These are phyloP conservation scores for Fusarium dlaminii DNA, from an alignment of 2,329 filamentous ascomycete species.

Conservation along the genomic window DNA sequence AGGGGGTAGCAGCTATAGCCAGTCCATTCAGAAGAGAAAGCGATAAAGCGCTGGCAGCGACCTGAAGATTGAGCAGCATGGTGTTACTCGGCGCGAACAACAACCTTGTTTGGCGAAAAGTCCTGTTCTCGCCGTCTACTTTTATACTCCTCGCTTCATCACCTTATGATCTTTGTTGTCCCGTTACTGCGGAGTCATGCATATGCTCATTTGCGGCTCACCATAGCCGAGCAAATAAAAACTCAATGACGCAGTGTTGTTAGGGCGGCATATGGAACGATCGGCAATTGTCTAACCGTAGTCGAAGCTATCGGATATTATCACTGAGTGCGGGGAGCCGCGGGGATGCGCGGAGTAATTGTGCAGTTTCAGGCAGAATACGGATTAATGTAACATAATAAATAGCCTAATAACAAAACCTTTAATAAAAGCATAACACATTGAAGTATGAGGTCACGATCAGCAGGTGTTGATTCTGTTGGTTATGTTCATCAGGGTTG, in stretches of 20 bases:
- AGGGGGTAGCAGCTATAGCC: neutral
- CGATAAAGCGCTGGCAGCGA: neutral
- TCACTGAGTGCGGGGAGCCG: neutral
- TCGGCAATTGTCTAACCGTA: neutral
- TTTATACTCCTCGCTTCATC: neutral
- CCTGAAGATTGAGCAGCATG: neutral
- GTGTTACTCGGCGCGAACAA: accelerated
- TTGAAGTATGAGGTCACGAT: neutral
- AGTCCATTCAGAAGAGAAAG: neutral
- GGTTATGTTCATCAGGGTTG: neutral
- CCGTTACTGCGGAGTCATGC: neutral
- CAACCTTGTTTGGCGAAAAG: neutral
- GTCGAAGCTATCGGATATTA: neutral
- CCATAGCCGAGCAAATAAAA: neutral
- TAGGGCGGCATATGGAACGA: neutral
- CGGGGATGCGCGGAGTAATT: neutral
- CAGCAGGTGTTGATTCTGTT: neutral
- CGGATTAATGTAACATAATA: neutral
- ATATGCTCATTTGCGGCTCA: neutral
- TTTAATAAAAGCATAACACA: neutral
- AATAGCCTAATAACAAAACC: neutral
- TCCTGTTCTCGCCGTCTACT: accelerated
- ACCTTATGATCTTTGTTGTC: no score
- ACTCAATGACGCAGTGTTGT: neutral
- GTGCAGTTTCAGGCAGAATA: neutral